A percentile compares a stretch with the other conserved stretches of the same genome.
phyloP scores from a whole-genome alignment of 2,329 filamentous ascomycete genomes.

The Alternaria brassicae region DNA sequence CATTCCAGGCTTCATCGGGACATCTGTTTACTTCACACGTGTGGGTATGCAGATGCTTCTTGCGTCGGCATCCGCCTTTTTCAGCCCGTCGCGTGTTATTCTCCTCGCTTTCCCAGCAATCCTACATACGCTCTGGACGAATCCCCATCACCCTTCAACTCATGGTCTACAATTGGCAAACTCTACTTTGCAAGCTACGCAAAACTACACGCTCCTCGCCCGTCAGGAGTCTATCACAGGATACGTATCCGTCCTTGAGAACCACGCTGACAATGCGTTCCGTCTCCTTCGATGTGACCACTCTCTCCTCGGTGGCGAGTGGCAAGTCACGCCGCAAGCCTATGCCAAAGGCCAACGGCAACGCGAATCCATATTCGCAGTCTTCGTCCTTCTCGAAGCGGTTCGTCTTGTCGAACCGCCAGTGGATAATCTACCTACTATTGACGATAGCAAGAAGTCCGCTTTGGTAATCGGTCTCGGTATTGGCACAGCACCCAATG shows the following conservation, averaged over 20 bases:
- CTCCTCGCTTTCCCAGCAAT: conserved; percentile 74
- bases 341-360: conserved; percentile 58
- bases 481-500: conserved; percentile 88
- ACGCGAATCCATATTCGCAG: conserved; percentile 88
- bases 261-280: conserved; percentile 68
- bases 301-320: conserved; percentile 91
- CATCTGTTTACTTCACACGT: conserved; percentile 70
- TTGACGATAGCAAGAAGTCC: conserved; percentile 71
- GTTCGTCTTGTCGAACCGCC: conserved; percentile 74
- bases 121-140: conserved; percentile 73
- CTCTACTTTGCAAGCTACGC: conserved; percentile 62
- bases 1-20: conserved; percentile 64
- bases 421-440: conserved; percentile 11
- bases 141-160: conserved; percentile 73
- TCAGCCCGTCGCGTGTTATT: conserved; percentile 73
- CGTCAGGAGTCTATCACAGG: conserved; percentile 87
- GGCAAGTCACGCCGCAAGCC: conserved; percentile 66
- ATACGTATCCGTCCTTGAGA: conserved; percentile 90
- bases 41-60: conserved; percentile 75
- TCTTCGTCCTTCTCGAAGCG: conserved; percentile 96
- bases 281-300: conserved; percentile 91
- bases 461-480: conserved; percentile 91
- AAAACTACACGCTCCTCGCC: conserved; percentile 79
- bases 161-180: conserved; percentile 70
- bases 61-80: conserved; percentile 67